These are phyloP conservation scores for Aureobasidium pullulans DNA, from an alignment of 2,329 filamentous ascomycete genomes.

Conservation along the genomic window DNA sequence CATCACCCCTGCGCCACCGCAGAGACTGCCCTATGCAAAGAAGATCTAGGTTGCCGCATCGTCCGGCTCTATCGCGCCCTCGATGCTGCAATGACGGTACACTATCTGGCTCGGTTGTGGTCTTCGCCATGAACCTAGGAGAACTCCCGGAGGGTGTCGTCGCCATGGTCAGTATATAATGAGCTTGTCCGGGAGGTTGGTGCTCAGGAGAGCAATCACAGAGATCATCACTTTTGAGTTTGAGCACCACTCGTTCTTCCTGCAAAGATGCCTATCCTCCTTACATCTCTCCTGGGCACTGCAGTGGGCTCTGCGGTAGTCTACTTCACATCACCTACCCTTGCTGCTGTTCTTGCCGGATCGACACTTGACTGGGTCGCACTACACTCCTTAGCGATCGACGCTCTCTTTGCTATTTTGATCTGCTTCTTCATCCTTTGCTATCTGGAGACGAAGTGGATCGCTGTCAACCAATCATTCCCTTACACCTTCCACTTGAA, in stretches of 20 bases:
- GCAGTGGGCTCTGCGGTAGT: slow-evolving; percentile 9
- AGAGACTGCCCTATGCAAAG: background rate
- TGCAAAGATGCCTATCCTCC: slow-evolving; percentile 6
- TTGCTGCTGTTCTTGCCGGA: slow-evolving; percentile 5
- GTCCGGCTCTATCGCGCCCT: background rate
- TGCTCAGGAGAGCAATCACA: background rate
- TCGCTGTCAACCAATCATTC: slow-evolving; percentile 14
- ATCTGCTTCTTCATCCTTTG: slow-evolving; percentile 14
- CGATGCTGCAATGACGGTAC: slow-evolving; percentile 3
- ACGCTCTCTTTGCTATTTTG: slow-evolving; percentile 11
- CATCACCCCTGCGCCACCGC: slow-evolving; percentile 5
- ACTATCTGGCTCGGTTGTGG: background rate
- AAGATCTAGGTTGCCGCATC: slow-evolving; percentile 3
- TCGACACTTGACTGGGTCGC: slow-evolving; percentile 3
- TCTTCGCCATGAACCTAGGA: background rate
- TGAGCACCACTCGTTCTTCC: background rate
- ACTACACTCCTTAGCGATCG: slow-evolving; percentile 10
- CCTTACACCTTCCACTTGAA: slow-evolving; percentile 14
- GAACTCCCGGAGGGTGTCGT: background rate
- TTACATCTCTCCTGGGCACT: slow-evolving; percentile 6
- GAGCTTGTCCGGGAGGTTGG: background rate
- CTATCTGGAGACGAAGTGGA: slow-evolving; percentile 13
- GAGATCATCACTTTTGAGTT: slow-evolving; percentile 6
- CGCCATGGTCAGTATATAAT: background rate
- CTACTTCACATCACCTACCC: slow-evolving; percentile 12